Conservation (phyloP, 1,284 basidiomycete species). For the Marasmius sp. region DNA sequence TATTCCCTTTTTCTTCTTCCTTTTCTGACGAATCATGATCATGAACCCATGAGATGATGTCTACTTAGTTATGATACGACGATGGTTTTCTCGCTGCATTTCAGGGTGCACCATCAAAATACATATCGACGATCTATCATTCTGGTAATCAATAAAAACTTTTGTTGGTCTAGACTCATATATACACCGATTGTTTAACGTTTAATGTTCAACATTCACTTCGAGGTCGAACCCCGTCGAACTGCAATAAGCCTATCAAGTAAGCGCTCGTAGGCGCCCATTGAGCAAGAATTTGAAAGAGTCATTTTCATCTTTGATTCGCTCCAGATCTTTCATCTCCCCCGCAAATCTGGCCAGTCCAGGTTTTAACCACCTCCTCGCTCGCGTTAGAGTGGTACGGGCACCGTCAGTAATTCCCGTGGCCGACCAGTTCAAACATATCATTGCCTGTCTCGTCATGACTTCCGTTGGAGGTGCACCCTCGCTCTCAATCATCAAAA, state of each 20-base stretch:
- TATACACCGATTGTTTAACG: too few relatives aligned
- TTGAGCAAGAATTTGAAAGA: too few relatives aligned
- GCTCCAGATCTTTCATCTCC: too few relatives aligned
- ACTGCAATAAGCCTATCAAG: too few relatives aligned
- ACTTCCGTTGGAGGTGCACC: slow-evolving; percentile 46
- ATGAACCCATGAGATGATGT: not conserved
- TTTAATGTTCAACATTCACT: too few relatives aligned
- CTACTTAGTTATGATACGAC: not conserved
- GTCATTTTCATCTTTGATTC: too few relatives aligned
- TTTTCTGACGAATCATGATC: not conserved
- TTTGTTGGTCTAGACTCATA: not conserved
- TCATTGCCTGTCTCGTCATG: slow-evolving; percentile 49
- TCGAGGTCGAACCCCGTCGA: too few relatives aligned
- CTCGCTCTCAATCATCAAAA: slow-evolving; percentile 16
- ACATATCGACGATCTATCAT: too few relatives aligned
- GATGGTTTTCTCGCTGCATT: not conserved
- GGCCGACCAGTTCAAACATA: slow-evolving; percentile 52
- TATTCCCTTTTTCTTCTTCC: not conserved
- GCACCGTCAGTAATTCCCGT: slow-evolving; percentile 10
- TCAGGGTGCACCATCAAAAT: too few relatives aligned
- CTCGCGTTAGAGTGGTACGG: slow-evolving; percentile 11
- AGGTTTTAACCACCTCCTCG: slow-evolving; percentile 8
- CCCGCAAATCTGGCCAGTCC: slow-evolving; percentile 1
- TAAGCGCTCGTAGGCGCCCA: too few relatives aligned
- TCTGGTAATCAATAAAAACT: too few relatives aligned